These are phyloP conservation scores for Penicillium pancosmium DNA, from an alignment of 495 filamentous ascomycete species.

Conservation along the genomic window DNA sequence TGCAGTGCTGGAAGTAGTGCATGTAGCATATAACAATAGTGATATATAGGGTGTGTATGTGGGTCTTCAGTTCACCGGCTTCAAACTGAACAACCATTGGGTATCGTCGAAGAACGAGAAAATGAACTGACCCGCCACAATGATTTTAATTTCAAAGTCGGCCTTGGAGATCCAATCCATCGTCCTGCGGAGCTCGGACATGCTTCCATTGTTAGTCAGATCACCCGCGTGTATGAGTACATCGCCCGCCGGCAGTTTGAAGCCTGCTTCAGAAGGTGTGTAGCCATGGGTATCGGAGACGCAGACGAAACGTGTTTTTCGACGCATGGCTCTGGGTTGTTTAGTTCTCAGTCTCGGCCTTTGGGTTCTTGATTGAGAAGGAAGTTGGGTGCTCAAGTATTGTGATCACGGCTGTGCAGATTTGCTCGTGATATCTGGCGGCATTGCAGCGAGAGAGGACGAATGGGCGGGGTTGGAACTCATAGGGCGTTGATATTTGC, in stretches of 20 bases:
- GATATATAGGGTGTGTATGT: background rate
- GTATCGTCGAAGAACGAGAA: slow-evolving; percentile 3
- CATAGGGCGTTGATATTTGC: slow-evolving; percentile 6
- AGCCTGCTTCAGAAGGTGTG: slow-evolving; percentile 51
- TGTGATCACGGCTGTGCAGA: slow-evolving; percentile 8
- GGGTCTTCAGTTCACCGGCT: background rate
- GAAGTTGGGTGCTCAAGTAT: background rate
- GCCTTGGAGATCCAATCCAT: slow-evolving; percentile 59
- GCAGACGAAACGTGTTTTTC: slow-evolving; percentile 61
- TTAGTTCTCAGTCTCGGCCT: background rate
- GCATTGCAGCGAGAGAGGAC: slow-evolving; percentile 2
- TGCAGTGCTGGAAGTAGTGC: background rate
- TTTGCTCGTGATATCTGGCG: background rate
- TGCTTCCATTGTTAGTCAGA: slow-evolving; percentile 59
- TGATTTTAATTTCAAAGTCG: slow-evolving; percentile 59
- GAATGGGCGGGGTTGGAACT: slow-evolving; percentile 12
- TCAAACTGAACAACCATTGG: slow-evolving; percentile 5
- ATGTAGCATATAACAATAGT: background rate
- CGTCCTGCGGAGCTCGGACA: slow-evolving; percentile 53
- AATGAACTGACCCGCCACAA: slow-evolving; percentile 55
- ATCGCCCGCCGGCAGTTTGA: slow-evolving; percentile 60
- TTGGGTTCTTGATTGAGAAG: background rate
- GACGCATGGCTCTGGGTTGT: slow-evolving; percentile 25
- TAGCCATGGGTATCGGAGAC: slow-evolving; percentile 65
- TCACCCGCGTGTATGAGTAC: slow-evolving; percentile 65